Evolutionary conservation across 2,329 filamentous ascomycete species (phyloP), one percentile per base, ranked within the genome.

Genomic region (Colletotrichum eleusines): DNA sequence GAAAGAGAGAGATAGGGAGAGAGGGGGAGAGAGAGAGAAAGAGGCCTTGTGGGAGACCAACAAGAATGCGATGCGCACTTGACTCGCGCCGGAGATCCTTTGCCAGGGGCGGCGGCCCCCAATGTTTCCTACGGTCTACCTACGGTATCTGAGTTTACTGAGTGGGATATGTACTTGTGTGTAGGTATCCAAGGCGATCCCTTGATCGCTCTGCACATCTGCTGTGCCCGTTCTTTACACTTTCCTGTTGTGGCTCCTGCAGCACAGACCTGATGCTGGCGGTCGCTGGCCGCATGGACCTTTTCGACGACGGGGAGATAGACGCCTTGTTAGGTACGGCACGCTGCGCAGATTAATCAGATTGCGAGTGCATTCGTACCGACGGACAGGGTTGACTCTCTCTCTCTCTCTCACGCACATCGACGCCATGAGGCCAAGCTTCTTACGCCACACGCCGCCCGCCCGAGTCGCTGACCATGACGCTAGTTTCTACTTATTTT

Each of bases 231-330:
- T 61, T 33, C 26, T 38, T 48, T 54, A 40, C 58, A 50, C 31
- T 61, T 35, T 35, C 31, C 33, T 46, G 42, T 63, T 23, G 8
- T 23, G 44, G 44, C 23, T 48, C 48, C 55, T 48, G 38, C 63
- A 61, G 63, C 68, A 71, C 63, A 51, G 57, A 51, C 57, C 68
- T 38, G 48, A 58, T 67, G 51, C 50, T 53, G 57, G 40, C 50
- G 33, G 46, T 16, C 50, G 28, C 33, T 48, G 14, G 4, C 31
- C 38, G 28, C 42, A 50, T 61, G 31, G 16, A 23, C n/a, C 14
- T 42, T 35, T 12, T 38, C 35, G 12, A 26, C 44, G 40, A 42
- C 40, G 38, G 33, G 60, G 9, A 31, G n/a, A 20, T n/a, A n/a
- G n/a, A n/a, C n/a, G n/a, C n/a, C n/a, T n/a, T n/a, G 31, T 7